These are phyloP conservation scores for Guillardia theta DNA, from an alignment of 78 protist genomes.

Conservation along the genomic window DNA sequence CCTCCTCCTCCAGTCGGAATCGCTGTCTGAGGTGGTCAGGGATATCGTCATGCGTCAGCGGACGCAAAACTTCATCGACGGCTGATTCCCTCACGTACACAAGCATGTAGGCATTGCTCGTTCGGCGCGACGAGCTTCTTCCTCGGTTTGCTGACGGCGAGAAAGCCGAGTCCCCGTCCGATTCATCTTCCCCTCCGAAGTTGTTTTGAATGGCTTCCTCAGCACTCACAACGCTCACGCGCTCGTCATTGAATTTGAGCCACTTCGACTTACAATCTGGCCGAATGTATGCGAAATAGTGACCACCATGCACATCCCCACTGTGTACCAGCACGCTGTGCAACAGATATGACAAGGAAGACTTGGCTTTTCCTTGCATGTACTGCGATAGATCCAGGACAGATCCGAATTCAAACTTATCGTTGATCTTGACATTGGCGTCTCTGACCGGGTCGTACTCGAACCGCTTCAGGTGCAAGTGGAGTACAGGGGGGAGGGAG, in stretches of 20 bases:
- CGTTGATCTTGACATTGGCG: constrained; percentile 85
- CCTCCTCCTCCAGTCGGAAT: constrained; percentile 36
- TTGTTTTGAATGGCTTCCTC: constrained; percentile 74
- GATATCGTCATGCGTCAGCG: constrained; percentile 16
- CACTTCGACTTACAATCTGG: constrained; percentile 61
- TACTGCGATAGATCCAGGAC: constrained; percentile 57
- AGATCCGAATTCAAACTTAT: constrained; percentile 49
- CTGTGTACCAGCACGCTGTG: constrained; percentile 91
- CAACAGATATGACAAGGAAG: neutral
- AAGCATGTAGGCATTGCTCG: constrained; percentile 86
- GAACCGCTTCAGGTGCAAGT: constrained; percentile 92
- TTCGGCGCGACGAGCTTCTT: neutral
- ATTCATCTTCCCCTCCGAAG: constrained; percentile 71
- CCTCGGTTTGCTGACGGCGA: neutral
- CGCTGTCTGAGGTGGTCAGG: constrained; percentile 16
- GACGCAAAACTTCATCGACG: neutral
- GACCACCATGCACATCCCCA: constrained; percentile 94
- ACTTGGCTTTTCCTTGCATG: constrained; percentile 22
- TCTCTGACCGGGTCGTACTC: constrained; percentile 86
- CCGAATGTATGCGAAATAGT: constrained; percentile 88
- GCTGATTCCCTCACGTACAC: constrained; percentile 78
- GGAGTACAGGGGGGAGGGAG: constrained; percentile 91
- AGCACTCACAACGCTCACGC: constrained; percentile 51
- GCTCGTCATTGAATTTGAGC: constrained; percentile 90
- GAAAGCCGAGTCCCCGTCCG: neutral